Conservation (phyloP, 129 eudicot species). For the Helichrysum umbraculigerum region DNA sequence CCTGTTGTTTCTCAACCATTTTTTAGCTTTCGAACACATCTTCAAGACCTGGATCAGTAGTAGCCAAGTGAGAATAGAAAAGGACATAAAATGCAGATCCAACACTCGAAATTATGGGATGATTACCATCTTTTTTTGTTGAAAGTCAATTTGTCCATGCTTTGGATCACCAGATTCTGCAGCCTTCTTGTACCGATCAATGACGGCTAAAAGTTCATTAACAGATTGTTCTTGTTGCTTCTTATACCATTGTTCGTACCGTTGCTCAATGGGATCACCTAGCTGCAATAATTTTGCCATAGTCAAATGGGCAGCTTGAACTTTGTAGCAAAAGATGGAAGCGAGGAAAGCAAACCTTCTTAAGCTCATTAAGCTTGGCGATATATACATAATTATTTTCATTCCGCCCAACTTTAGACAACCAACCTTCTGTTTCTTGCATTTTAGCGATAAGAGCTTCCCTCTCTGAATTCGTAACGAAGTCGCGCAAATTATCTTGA, state of each 20-base stretch:
- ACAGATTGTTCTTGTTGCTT: conserved; percentile 68
- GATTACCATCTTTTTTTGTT: conserved; percentile 72
- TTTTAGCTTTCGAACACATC: conserved; percentile 78
- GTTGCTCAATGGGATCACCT: conserved; percentile 84
- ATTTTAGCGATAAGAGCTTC: conserved; percentile 60
- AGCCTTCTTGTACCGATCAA: conserved; percentile 75
- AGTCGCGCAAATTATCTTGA: conserved; percentile 67
- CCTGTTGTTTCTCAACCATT: conserved; percentile 75
- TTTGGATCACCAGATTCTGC: conserved; percentile 68
- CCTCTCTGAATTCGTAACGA: conserved; percentile 69
- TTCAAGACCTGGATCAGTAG: conserved; percentile 50
- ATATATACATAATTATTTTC: conserved; percentile 80
- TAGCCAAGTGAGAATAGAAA: background rate
- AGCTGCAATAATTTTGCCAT: conserved; percentile 39
- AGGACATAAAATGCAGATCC: background rate
- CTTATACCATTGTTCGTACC: too few species aligned
- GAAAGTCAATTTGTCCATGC: conserved; percentile 75
- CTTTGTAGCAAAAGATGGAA: background rate
- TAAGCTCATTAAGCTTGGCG: conserved; percentile 82
- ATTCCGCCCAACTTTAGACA: conserved; percentile 93
- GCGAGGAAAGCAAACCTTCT: conserved; percentile 49
- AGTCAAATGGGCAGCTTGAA: background rate
- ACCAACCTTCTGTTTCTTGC: conserved; percentile 91
- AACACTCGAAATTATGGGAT: background rate
- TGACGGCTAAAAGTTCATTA: conserved; percentile 46